phyloP scores from a whole-genome alignment of 345 rosid genomes.

The Eucalyptus sp. region DNA sequence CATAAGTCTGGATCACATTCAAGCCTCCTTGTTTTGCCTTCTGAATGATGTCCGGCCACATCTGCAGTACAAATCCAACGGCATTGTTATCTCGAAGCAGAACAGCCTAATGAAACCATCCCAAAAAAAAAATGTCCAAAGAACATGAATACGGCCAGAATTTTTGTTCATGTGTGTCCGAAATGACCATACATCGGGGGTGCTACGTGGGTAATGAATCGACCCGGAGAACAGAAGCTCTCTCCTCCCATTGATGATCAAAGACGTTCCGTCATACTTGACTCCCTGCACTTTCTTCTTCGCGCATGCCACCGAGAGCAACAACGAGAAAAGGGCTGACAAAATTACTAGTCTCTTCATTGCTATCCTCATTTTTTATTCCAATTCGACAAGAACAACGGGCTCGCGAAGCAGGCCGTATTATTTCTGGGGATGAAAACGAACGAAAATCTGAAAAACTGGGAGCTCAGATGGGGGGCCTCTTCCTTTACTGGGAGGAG shows the following conservation, averaged over 20 bases:
- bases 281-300: background rate
- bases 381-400: background rate
- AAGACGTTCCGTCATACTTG: slow-evolving; percentile 36
- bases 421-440: background rate
- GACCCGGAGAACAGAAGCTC: slow-evolving; percentile 61
- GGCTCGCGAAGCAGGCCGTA: background rate
- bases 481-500: slow-evolving; percentile 10
- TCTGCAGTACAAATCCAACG: slow-evolving; percentile 7
- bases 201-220: slow-evolving; percentile 57
- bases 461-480: background rate
- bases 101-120: background rate
- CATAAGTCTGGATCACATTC: slow-evolving; percentile 51
- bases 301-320: background rate
- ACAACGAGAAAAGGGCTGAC: background rate
- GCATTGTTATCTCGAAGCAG: background rate
- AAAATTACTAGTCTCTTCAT: background rate
- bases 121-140: background rate
- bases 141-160: background rate
- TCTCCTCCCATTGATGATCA: slow-evolving; percentile 44
- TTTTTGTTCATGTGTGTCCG: background rate
- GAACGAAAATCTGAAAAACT: background rate
- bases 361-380: background rate
- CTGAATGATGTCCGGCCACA: slow-evolving; percentile 33
- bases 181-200: slow-evolving; percentile 32
- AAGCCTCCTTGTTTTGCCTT: slow-evolving; percentile 50